These are phyloP conservation scores for Tricharina praecox DNA, from an alignment of 495 filamentous ascomycete genomes.

Conservation along the genomic window DNA sequence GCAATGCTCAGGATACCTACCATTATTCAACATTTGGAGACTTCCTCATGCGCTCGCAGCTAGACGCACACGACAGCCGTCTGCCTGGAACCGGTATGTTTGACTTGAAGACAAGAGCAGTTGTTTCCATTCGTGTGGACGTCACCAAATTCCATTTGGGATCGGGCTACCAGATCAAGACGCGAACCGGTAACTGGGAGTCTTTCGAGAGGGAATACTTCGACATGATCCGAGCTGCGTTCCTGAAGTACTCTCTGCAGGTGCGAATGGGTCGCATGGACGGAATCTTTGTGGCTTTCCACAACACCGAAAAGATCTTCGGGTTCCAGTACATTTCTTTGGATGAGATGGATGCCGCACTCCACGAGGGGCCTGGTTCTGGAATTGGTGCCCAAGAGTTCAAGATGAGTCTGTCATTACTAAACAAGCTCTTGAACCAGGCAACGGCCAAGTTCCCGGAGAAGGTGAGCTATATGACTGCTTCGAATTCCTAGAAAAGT, in stretches of 20 bases:
- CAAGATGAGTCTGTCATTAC: constrained; percentile 53
- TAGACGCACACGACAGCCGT: constrained; percentile 77
- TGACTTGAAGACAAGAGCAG: constrained; percentile 88
- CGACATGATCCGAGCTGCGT: constrained; percentile 88
- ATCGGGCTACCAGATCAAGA: constrained; percentile 71
- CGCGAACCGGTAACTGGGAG: constrained; percentile 55
- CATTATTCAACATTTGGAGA: constrained; percentile 82
- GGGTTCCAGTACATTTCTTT: constrained; percentile 89
- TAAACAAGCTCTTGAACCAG: constrained; percentile 61
- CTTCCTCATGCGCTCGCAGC: constrained; percentile 87
- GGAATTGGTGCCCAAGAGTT: constrained; percentile 76
- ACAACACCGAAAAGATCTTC: constrained; percentile 89
- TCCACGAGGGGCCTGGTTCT: constrained; percentile 38
- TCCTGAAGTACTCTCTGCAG: constrained; percentile 93
- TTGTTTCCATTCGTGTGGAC: constrained; percentile 79
- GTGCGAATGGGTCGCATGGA: constrained; percentile 96
- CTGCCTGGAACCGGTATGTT: constrained; percentile 90
- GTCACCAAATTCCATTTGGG: constrained; percentile 51
- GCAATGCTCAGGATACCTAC: constrained; percentile 51
- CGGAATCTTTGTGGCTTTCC: constrained; percentile 94
- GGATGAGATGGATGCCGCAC: constrained; percentile 64
- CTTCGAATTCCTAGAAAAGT: too few relatives aligned
- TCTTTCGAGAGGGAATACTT: constrained; percentile 91
- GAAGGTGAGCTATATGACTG: constrained; percentile 32
- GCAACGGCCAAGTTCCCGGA: constrained; percentile 55